Base-by-base conservation (phyloP, 2,329 filamentous ascomycete species). In the Colletotrichum scovillei region DNA sequence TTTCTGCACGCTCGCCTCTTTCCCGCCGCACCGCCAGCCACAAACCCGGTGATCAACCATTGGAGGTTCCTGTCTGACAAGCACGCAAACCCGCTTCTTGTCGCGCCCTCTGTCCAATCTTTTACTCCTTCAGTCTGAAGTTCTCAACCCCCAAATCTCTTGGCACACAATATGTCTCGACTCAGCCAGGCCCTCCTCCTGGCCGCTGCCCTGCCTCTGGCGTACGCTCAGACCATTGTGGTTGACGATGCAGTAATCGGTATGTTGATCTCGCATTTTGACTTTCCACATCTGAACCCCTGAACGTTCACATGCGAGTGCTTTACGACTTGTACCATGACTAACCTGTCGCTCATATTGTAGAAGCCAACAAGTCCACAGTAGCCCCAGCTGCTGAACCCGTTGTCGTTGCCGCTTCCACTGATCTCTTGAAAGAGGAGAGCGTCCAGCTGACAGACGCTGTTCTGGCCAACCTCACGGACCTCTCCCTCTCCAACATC, bases 401-500 rank as follows among this genome's bases (percentile, higher is more conserved):
- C n/a, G 56, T 38, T 24, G 26, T 69, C 53, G 42, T n/a, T 49
- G 35, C 67, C 49, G 38, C 59, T 22, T 52, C 59, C 28, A 55
- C 26, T 42, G 67, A 69, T 26, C 59, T 69, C 7, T n/a, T 65
- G 9, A 1, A 65, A 3, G 67, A 65, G 22, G 67, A 69, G 60
- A 65, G 35, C 19, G 26, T 65, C 2, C 67, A 65, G 53, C 5
- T 69, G 60, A 84, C 82, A 0, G 79, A 83, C 16, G 76, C 75
- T 2, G 78, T 80, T 3, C 71, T 84, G 32, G 73, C 75, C 42
- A 79, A 80, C 63, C 76, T 83, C 4, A 79, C 80, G 2, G 72
- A 76, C 4, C 69, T 78, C 24, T 77, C 80, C 4, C 66, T 80
- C 46, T 79, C 77, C 32, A 73, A 80, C 16, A 76, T 83, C 9